Evolutionary conservation across 2,329 filamentous ascomycete genomes (phyloP).

Genomic region (Neopestalotiopsis sp.): DNA sequence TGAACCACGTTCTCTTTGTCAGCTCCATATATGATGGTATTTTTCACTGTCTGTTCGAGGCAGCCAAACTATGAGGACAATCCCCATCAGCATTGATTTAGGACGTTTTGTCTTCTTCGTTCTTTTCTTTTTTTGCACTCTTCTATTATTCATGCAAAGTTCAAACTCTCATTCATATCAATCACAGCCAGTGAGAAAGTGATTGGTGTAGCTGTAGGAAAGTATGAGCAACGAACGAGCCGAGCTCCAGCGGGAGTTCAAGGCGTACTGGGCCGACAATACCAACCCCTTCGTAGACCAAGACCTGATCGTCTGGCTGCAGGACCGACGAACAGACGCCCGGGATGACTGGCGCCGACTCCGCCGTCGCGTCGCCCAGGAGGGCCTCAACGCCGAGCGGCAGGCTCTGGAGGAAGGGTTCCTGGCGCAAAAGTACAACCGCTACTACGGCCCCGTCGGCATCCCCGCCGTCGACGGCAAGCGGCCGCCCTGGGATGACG

Average conservation of each 20-base stretch:
- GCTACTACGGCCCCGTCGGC: neutral
- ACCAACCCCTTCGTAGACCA: neutral
- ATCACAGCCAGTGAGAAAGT: neutral
- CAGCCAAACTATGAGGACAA: neutral
- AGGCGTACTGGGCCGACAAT: neutral
- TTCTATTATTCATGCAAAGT: neutral
- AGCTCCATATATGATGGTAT: conserved; percentile 7
- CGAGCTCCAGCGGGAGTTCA: conserved; percentile 6
- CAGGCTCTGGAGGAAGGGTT: neutral
- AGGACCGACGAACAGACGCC: neutral
- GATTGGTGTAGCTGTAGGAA: neutral
- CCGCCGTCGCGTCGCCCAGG: neutral
- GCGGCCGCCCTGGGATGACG: neutral
- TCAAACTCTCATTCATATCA: neutral
- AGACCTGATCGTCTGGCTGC: neutral
- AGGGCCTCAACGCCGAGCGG: neutral
- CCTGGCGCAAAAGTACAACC: neutral
- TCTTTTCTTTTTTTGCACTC: neutral
- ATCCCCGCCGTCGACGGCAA: neutral
- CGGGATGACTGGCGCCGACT: conserved; percentile 6
- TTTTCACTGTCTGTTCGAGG: neutral
- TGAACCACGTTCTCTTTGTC: conserved; percentile 22
- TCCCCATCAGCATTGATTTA: neutral
- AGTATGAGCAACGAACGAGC: neutral
- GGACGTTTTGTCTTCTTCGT: neutral